Base-by-base conservation (phyloP, 257 asterid species). In the Solanum etuberosum region DNA sequence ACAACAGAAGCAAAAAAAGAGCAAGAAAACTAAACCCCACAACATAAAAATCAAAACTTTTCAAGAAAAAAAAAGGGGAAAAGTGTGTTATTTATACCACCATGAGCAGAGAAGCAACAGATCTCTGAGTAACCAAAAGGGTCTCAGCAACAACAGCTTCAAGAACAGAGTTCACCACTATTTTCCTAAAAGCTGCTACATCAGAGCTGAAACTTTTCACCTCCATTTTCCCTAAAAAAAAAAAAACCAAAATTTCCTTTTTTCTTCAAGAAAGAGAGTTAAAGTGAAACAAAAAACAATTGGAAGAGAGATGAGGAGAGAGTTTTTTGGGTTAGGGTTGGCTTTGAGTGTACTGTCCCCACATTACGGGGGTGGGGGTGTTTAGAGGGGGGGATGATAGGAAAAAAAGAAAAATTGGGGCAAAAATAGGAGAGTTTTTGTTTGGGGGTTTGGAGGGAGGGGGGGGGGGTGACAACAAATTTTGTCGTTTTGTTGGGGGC, bases 91-190 rank as follows among this genome's bases (percentile, higher is more conserved):
- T 4, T 37, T 78, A 85, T 88, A 96, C 98, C 98, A 93, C 86
- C 89, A 93, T 43, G 86, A 94, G 92, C 83, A 96, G 89, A 91
- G 88, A 91, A 87, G 92, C 83, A 43, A 92, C 80, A 89, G 95
- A 93, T 91, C 94, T 94, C 38, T 92, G 96, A 88, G 94, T 94
- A 85, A 93, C 93, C 80, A 91, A 86, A 74, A 94, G 63, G 85
- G 95, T 57, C 77, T 90, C 91, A 83, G 90, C 92, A 54, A 88
- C 93, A 76, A 89, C 81, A 67, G 93, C 89, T 88, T 92, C 93
- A 86, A 91, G 84, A 84, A 90, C 87, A 37, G 92, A 91, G 89
- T 87, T 88, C 35, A 90, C 87, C 88, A 89, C 86, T 32, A 89
- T 90, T 86, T 90, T 89, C 85, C 85, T 86, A 88, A 89, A 63